Base-by-base conservation (phyloP, 768 basidiomycete genomes). In the Rhodotorula babjevae region DNA sequence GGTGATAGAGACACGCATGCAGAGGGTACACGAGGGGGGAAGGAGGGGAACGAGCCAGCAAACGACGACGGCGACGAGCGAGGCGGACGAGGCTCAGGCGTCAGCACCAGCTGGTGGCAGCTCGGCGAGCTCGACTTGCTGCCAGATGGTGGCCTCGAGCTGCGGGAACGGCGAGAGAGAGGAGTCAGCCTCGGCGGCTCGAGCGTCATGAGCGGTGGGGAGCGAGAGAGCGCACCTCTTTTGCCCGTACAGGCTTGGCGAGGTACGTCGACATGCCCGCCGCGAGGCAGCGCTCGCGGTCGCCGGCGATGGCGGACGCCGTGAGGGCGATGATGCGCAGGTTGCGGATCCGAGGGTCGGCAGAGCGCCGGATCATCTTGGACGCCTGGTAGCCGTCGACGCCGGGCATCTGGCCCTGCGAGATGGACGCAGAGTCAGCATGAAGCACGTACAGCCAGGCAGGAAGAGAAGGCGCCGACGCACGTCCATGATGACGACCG, bases 261-360 rank as follows among this genome's bases (percentile, higher is more conserved):
- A 77, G 61, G 56, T 77, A 78, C 9, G 36, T 29, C 36, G 82
- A 81, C 88, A 89, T 88, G 67, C 88, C 88, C n/a, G 87, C 87
- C 75, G 87, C 85, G 78, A 90, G 79, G 79, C 87, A 90, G 62
- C 88, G 82, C 78, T 89, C 89, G 50, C 87, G 83, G 77, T 89
- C 88, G 76, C 92, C 92, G 75, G 92, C 91, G 90, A 94, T 96
- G 64, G 94, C 95, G 80, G 94, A 92, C 4, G 95, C 95, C 1
- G 95, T 97, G 56, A 99, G 83, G 2, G 95, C 95, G 78, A 98
- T 91, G 77, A 99, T 97, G 2, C 93, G 93, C 12, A 87, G 91
- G 3, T 56, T n/a, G 46, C 62, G 60, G 29, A 65, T 52, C 19
- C 27, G 46, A 3, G 71, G 63, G 42, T 65, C 44, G 36, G 44